Base-by-base conservation (phyloP, 2,329 filamentous ascomycete species). In the Calycina marina region DNA sequence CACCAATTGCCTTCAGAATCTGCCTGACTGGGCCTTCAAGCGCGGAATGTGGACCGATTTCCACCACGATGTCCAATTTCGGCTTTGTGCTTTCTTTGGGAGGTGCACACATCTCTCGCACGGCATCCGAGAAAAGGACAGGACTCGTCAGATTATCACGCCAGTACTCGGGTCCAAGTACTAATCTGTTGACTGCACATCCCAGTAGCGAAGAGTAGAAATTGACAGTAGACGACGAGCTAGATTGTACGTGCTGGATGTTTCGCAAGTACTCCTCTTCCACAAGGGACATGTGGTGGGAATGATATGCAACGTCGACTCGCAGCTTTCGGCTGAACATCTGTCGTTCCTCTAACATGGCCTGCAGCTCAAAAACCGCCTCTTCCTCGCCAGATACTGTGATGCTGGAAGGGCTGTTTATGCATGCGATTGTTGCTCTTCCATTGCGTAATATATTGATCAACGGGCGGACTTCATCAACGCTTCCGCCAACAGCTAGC, bases 121-220 rank as follows among this genome's bases (percentile, higher is more conserved):
- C 38, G 0, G 59, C 61, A 3, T 47, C 41, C 10, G 53, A 41
- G 36, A 61, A 67, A 3, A 54, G 48, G 10, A 67, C 63, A 1
- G 55, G 54, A 1, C 53, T 56, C 1, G 56, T 48, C 41, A 67
- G 42, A 33, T 67, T 67, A 4, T 48, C 38, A 3, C 51, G 48
- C 63, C 63, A 67, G 40, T 67, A 67, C 0, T 39, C 28, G 1
- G 46, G 42, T 10, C 47, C 44, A n/a, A n/a, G n/a, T n/a, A n/a
- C n/a, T n/a, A n/a, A n/a, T n/a, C n/a, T n/a, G n/a, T 22, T 22
- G 20, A 22, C 20, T 9, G 20, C 20, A n/a, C n/a, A n/a, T 8
- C 20, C 20, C 1, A 62, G 40, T 4, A 49, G 37, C 12, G 4
- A 6, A 9, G 14, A 14, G 16, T 15, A 6, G 10, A 15, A 27